Base-by-base conservation (phyloP, 192 early-diverging fungal species). In the Chytriomyces sp. region DNA sequence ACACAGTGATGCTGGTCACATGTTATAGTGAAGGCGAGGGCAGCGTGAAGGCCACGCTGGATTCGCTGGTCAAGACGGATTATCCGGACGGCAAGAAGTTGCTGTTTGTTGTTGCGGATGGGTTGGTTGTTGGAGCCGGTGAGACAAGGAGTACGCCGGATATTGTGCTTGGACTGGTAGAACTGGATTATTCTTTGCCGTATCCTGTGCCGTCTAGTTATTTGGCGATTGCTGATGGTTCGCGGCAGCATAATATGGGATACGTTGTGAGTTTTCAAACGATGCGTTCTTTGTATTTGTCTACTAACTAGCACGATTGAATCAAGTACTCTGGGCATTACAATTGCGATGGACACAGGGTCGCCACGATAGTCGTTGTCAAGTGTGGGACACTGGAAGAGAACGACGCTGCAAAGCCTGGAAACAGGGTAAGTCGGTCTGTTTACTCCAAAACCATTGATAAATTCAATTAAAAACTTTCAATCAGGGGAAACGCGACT, bases 191-290 rank as follows among this genome's bases (percentile, higher is more conserved):
- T 5, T 64, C n/a, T 7, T 45, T 43, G 24, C 20, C 7, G 10
- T 61, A 80, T 26, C 82, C 82, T 23, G 65, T 69, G 35, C 72
- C 86, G 6, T 66, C 63, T 23, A 45, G 45, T 9, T 86, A 89
- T 74, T 85, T 96, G n/a, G 93, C 97, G 35, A 94, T 98, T 78
- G 95, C 93, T 28, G 90, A 93, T 65, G 97, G 97, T 7, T 74
- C 89, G 47, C 94, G 95, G 80, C 91, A 93, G 26, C 91, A 93
- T 83, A 98, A 98, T 81, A 94, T 93, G 92, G 96, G 95, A 62
- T 90, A 91, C 72, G 84, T 85, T 23, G 72, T 75, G 50, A 69
- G 74, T 62, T 50, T 48, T 4, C 35, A 35, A 35, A 53, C n/a
- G 35, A 20, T 62, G 18, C 67, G 50, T 63, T 64, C 5, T 66